Evolutionary conservation across 805 yeast genomes (phyloP).

Genomic region (Saccharomycopsis capsularis): DNA sequence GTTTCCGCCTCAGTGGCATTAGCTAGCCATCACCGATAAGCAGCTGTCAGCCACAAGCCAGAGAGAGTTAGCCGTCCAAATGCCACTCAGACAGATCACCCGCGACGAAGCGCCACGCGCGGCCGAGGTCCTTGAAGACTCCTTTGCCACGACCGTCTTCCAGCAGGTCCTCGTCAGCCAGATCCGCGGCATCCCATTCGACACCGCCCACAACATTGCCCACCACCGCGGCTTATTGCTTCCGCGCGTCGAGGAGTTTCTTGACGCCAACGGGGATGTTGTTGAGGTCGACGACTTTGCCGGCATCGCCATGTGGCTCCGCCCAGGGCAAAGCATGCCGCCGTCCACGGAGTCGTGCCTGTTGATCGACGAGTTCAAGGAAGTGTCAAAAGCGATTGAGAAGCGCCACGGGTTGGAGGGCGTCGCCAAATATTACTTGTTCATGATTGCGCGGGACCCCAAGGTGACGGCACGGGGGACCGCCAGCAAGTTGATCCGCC

Average conservation of each 20-base stretch:
- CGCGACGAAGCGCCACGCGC: no score
- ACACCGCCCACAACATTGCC: background rate
- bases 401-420: background rate
- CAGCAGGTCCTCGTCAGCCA: background rate
- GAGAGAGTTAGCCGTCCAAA: no score
- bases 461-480: background rate
- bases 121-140: background rate
- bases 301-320: background rate
- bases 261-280: background rate
- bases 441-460: background rate
- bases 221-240: background rate
- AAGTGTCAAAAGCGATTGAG: background rate
- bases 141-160: background rate
- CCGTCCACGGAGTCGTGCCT: background rate
- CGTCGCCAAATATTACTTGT: background rate
- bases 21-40: no score
- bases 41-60: no score
- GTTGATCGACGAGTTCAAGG: background rate
- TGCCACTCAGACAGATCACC: no score
- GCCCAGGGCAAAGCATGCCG: background rate
- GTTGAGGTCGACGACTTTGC: background rate
- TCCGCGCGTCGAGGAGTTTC: background rate
- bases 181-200: background rate
- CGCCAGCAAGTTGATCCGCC: background rate
- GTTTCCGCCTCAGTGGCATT: no score